Percentiles rank a stretch among this genome's conserved stretches.
Evolutionary conservation across 805 yeast species (phyloP).

Genomic region (Ascoidea asiatica): DNA sequence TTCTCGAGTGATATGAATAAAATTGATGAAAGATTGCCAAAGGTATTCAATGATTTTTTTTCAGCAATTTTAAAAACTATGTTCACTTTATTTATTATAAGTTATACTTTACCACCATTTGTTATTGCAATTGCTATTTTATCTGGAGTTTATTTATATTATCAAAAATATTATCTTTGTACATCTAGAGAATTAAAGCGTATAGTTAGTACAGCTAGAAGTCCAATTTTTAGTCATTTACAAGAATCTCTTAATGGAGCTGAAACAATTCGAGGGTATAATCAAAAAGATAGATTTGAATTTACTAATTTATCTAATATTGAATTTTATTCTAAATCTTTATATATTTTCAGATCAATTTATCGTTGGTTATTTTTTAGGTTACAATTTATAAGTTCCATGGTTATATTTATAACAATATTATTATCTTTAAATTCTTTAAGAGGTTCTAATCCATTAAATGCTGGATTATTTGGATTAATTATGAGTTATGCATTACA

Average conservation of each 20-base stretch:
- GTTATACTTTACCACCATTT: constrained; percentile 39
- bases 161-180: constrained; percentile 55
- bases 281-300: constrained; percentile 49
- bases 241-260: constrained; percentile 73
- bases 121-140: constrained; percentile 26
- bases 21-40: constrained; percentile 45
- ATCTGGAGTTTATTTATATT: constrained; percentile 50
- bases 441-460: constrained; percentile 26
- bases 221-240: constrained; percentile 71
- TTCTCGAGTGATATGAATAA: constrained; percentile 50
- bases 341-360: constrained; percentile 37
- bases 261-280: constrained; percentile 63
- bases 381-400: constrained; percentile 46
- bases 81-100: constrained; percentile 38
- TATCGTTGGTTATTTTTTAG: constrained; percentile 59
- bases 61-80: constrained; percentile 28
- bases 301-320: constrained; percentile 36
- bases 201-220: constrained; percentile 48
- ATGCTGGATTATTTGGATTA: constrained; percentile 50
- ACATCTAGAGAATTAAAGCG: constrained; percentile 71
- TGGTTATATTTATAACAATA: constrained; percentile 39
- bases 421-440: constrained; percentile 28
- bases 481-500: constrained; percentile 51
- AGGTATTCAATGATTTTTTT: constrained; percentile 36
- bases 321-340: constrained; percentile 33